phyloP scores from a whole-genome alignment of 352 stramenopile genomes.

The Pythium graminicola region DNA sequence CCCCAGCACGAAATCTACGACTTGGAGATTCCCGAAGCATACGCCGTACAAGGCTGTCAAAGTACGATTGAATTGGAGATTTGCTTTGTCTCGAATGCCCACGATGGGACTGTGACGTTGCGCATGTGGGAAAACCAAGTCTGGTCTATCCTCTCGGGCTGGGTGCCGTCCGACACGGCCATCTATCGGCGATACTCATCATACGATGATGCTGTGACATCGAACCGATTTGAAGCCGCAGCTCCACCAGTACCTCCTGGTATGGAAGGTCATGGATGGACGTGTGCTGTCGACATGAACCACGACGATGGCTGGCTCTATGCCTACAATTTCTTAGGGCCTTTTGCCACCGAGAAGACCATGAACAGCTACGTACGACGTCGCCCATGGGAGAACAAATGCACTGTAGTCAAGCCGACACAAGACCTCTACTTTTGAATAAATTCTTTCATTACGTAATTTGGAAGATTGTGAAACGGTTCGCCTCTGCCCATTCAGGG shows the following conservation, averaged over 20 bases:
- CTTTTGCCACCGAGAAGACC: constrained; percentile 48
- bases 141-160: constrained; percentile 35
- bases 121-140: constrained; percentile 66
- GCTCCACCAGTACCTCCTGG: constrained; percentile 45
- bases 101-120: constrained; percentile 45
- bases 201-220: constrained; percentile 49
- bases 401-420: constrained; percentile 20
- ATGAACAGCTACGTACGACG: constrained; percentile 54
- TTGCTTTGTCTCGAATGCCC: constrained; percentile 43
- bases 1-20: constrained; percentile 43
- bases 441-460: too few species aligned
- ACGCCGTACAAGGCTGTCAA: constrained; percentile 28
- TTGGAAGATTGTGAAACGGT: constrained; percentile 1
- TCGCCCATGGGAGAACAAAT: constrained; percentile 68
- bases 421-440: too few species aligned
- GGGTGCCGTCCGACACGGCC: constrained; percentile 43
- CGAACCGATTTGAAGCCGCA: constrained; percentile 59
- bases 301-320: constrained; percentile 63
- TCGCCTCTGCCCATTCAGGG: too few species aligned
- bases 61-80: constrained; percentile 37
- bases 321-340: constrained; percentile 48
- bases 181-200: constrained; percentile 50
- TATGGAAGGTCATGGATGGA: constrained; percentile 50
- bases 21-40: constrained; percentile 39
- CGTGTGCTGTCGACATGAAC: constrained; percentile 34